phyloP scores from a whole-genome alignment of 108 stramenopile genomes.

The Bacterosira constricta region DNA sequence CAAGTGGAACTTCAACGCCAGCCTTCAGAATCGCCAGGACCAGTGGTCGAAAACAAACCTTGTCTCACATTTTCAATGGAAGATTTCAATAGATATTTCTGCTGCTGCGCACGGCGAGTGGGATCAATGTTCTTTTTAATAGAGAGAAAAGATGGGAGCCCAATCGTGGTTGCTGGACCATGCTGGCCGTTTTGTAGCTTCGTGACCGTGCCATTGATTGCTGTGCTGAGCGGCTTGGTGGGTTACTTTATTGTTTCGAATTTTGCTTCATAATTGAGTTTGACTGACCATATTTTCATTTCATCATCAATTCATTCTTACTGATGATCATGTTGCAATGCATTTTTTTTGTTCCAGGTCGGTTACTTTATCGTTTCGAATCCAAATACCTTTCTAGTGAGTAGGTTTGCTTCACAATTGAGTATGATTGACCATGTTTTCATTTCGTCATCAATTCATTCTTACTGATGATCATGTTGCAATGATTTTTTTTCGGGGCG shows the following conservation, averaged over 20 bases:
- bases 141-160: constrained; percentile 75
- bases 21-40: constrained; percentile 25
- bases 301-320: neutral
- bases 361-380: too few relatives aligned
- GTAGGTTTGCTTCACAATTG: constrained; percentile 26
- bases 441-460: neutral
- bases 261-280: neutral
- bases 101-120: constrained; percentile 81
- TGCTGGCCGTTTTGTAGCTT: constrained; percentile 92
- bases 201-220: constrained; percentile 82
- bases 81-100: constrained; percentile 77
- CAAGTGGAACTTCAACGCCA: constrained; percentile 45
- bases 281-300: neutral
- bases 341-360: neutral
- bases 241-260: constrained; percentile 75
- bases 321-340: neutral
- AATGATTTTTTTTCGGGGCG: neutral
- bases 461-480: neutral
- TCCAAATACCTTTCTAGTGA: constrained; percentile 66
- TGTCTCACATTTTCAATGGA: constrained; percentile 22
- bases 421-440: neutral
- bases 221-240: constrained; percentile 64
- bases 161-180: constrained; percentile 86
- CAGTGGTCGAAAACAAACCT: constrained; percentile 22
- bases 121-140: constrained; percentile 87